Percentiles rank a stretch among this genome's conserved stretches.
These are phyloP conservation scores for Immersiella caudata DNA, from an alignment of 495 filamentous ascomycete species.

Conservation along the genomic window DNA sequence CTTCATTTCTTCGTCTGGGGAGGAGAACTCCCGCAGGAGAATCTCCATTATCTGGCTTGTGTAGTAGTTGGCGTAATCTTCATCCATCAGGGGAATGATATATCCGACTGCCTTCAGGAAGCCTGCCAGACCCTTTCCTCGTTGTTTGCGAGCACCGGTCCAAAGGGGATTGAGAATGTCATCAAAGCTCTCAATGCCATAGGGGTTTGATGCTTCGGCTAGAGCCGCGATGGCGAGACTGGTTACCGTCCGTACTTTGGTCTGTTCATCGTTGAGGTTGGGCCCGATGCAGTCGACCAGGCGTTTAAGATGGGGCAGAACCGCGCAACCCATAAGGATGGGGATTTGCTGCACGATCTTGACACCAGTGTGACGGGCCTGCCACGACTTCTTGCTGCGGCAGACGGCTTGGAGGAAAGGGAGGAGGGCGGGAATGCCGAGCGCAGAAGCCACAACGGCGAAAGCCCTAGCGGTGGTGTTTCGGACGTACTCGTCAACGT, in stretches of 20 bases:
- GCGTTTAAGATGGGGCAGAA: constrained; percentile 93
- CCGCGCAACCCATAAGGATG: constrained; percentile 98
- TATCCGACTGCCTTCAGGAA: constrained; percentile 98
- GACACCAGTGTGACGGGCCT: constrained; percentile 97
- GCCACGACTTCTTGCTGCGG: constrained; percentile 98
- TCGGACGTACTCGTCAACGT: constrained; percentile 97
- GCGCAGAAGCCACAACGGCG: constrained; percentile 93
- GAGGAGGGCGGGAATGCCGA: constrained; percentile 92
- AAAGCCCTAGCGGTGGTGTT: constrained; percentile 98
- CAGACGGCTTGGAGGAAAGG: constrained; percentile 96
- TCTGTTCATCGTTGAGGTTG: constrained; percentile 95
- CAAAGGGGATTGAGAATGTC: constrained; percentile 96
- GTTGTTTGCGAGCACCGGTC: constrained; percentile 93
- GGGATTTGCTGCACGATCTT: constrained; percentile 99
- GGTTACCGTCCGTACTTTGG: constrained; percentile 95
- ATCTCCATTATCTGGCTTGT: constrained; percentile 99
- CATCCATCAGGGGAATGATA: constrained; percentile 99
- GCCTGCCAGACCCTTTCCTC: constrained; percentile 92
- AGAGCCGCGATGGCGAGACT: constrained; percentile 93
- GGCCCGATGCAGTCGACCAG: constrained; percentile 95
- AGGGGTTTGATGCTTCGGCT: constrained; percentile 95
- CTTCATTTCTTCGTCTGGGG: constrained; percentile 99
- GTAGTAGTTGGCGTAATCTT: constrained; percentile 99
- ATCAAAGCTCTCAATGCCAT: constrained; percentile 99
- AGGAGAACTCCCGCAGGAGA: constrained; percentile 90